phyloP scores from a whole-genome alignment of 257 asterid species.

The Fraxinus americana region DNA sequence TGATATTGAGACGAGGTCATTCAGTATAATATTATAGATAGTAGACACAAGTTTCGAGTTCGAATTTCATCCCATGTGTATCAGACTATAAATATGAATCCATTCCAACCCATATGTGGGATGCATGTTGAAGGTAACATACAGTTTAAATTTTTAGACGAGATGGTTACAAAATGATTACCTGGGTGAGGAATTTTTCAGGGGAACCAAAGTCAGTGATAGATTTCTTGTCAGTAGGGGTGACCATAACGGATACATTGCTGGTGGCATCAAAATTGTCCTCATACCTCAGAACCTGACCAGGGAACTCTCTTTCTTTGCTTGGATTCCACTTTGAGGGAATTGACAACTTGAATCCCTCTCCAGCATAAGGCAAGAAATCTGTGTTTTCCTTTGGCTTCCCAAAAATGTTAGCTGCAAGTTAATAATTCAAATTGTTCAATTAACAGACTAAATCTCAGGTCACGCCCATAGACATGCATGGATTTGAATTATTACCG shows the following conservation, averaged over 20 bases:
- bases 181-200: slow-evolving; percentile 67
- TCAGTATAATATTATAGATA: no score
- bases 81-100: neutral
- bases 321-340: slow-evolving; percentile 83
- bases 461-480: neutral
- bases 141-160: neutral
- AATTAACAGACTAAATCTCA: neutral
- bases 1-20: no score
- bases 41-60: neutral
- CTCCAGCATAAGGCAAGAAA: slow-evolving; percentile 46
- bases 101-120: no score
- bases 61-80: neutral
- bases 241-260: slow-evolving; percentile 56
- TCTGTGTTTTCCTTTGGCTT: slow-evolving; percentile 71
- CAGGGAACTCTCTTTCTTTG: slow-evolving; percentile 67
- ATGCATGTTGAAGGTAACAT: no score
- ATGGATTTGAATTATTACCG: slow-evolving; percentile 27
- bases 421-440: neutral
- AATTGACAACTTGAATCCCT: slow-evolving; percentile 58
- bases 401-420: slow-evolving; percentile 73
- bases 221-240: slow-evolving; percentile 79
- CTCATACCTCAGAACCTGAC: slow-evolving; percentile 75
- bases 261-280: slow-evolving; percentile 81
- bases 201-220: slow-evolving; percentile 80
- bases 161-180: slow-evolving; percentile 11